phyloP scores from a whole-genome alignment of 108 stramenopile genomes.

The Craspedostauros australis region DNA sequence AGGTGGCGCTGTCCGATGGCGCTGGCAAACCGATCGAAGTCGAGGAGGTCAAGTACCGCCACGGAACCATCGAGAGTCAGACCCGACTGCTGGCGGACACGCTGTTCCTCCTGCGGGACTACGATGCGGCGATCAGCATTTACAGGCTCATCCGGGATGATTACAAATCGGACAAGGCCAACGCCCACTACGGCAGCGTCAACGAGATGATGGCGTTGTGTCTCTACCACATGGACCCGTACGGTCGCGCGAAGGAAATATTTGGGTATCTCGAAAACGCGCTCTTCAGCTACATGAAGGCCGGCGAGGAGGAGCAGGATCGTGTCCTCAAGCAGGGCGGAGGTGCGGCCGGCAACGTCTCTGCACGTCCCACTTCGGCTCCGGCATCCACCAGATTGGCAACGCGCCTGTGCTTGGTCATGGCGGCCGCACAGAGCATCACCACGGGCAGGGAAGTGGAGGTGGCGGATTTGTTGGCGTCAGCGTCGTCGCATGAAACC shows the following conservation, averaged over 20 bases:
- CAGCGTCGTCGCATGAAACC: slow-evolving; percentile 76
- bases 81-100: slow-evolving; percentile 82
- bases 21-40: background rate
- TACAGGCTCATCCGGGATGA: slow-evolving; percentile 84
- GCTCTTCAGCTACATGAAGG: slow-evolving; percentile 62
- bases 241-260: slow-evolving; percentile 31
- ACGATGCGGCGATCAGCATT: slow-evolving; percentile 58
- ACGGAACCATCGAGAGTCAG: slow-evolving; percentile 82
- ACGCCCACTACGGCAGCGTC: slow-evolving; percentile 63
- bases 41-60: slow-evolving; percentile 45
- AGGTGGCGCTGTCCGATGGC: background rate
- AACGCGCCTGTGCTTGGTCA: slow-evolving; percentile 64
- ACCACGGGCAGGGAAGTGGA: slow-evolving; percentile 59
- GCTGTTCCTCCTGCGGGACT: slow-evolving; percentile 79
- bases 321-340: background rate
- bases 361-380: slow-evolving; percentile 41
- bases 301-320: slow-evolving; percentile 64
- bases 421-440: slow-evolving; percentile 37
- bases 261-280: slow-evolving; percentile 55
- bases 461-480: slow-evolving; percentile 80
- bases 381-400: slow-evolving; percentile 65
- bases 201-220: slow-evolving; percentile 84
- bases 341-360: slow-evolving; percentile 12
- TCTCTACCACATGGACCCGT: slow-evolving; percentile 58
- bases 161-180: slow-evolving; percentile 77